phyloP scores from a whole-genome alignment of 768 basidiomycete genomes.

The Baorangia bicolor region DNA sequence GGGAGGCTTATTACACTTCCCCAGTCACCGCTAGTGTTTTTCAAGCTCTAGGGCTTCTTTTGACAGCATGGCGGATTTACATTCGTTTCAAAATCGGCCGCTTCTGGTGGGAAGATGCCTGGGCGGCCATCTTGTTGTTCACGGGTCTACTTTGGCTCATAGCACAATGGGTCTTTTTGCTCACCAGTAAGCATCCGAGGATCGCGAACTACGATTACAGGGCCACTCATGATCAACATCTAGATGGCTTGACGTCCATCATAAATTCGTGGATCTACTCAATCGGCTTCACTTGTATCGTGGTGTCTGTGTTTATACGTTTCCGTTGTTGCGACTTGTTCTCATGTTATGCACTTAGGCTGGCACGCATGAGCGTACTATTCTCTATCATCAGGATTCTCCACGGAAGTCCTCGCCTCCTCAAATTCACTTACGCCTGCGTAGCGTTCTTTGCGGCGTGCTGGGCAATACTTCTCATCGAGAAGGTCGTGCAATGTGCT shows the following conservation, averaged over 20 bases:
- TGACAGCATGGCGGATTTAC: slow-evolving; percentile 21
- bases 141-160: slow-evolving; percentile 12
- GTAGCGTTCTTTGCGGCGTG: slow-evolving; percentile 2
- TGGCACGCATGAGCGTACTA: slow-evolving; percentile 18
- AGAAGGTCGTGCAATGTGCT: slow-evolving; percentile 10
- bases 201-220: not conserved
- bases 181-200: slow-evolving; percentile 1
- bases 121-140: slow-evolving; percentile 11
- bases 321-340: not conserved
- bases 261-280: slow-evolving; percentile 11
- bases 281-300: slow-evolving; percentile 8
- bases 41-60: slow-evolving; percentile 11
- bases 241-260: slow-evolving; percentile 10
- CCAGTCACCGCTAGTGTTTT: slow-evolving; percentile 11
- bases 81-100: slow-evolving; percentile 16
- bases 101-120: slow-evolving; percentile 24
- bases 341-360: slow-evolving; percentile 5
- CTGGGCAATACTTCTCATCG: slow-evolving; percentile 5
- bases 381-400: slow-evolving; percentile 21
- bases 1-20: not conserved
- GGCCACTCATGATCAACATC: not conserved
- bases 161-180: slow-evolving; percentile 9
- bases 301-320: not conserved
- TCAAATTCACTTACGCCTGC: slow-evolving; percentile 10
- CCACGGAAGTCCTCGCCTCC: not conserved